Conservation (phyloP, 495 filamentous ascomycete genomes). For the Aspergillus olivimuriae region DNA sequence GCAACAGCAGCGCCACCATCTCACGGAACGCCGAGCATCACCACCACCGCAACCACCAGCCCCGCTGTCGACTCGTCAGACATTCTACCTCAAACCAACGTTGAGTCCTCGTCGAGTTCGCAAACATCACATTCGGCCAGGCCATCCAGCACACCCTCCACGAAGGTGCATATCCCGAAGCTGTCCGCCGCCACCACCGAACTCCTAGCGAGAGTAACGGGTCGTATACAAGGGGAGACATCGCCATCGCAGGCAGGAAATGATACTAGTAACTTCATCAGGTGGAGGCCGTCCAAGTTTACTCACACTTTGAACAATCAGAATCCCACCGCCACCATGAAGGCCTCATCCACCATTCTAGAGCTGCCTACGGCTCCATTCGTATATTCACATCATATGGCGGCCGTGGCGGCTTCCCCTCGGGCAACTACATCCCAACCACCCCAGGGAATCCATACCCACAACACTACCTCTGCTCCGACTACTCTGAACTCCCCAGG, state of each 20-base stretch:
- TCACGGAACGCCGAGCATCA: conserved; percentile 10
- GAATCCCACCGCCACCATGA: conserved; percentile 8
- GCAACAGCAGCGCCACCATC: conserved; percentile 16
- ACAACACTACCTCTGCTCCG: no score
- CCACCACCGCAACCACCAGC: conserved; percentile 11
- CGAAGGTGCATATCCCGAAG: conserved; percentile 16
- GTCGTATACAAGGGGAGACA: conserved; percentile 13
- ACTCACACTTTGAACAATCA: background rate
- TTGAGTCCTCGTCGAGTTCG: conserved; percentile 2
- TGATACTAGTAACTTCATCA: conserved; percentile 8
- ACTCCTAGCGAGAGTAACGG: conserved; percentile 18
- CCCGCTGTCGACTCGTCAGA: background rate
- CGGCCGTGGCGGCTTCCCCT: conserved; percentile 6
- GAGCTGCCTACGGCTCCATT: conserved; percentile 21
- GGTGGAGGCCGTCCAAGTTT: conserved; percentile 6
- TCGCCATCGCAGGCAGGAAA: conserved; percentile 5
- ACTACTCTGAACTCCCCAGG: background rate
- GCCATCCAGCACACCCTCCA: conserved; percentile 8
- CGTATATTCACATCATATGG: conserved; percentile 8
- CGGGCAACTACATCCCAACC: no score
- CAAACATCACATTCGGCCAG: conserved; percentile 6
- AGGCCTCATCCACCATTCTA: conserved; percentile 18
- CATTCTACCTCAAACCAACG: conserved; percentile 2
- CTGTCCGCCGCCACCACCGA: conserved; percentile 21
- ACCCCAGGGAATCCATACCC: no score